Percentiles rank a stretch among this genome's conserved stretches.
Conservation (phyloP, 805 yeast species). For the Phaffomyces opuntiae region DNA sequence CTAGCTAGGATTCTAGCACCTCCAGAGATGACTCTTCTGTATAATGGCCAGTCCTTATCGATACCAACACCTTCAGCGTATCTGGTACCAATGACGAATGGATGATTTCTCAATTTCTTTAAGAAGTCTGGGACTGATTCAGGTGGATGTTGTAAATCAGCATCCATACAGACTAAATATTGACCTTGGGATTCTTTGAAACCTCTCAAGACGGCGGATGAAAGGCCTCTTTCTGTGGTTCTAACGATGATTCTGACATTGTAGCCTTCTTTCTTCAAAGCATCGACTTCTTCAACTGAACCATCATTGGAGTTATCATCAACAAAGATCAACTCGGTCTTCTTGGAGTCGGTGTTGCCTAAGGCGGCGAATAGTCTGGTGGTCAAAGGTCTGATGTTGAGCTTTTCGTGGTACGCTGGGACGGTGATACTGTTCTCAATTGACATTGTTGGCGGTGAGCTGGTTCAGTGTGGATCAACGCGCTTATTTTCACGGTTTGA, state of each 20-base stretch:
- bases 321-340: conserved; percentile 42
- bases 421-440: conserved; percentile 37
- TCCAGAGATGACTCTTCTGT: conserved; percentile 41
- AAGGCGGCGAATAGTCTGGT: conserved; percentile 42
- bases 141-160: conserved; percentile 48
- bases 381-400: conserved; percentile 42
- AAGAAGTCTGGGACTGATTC: conserved; percentile 41
- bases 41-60: conserved; percentile 47
- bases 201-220: conserved; percentile 44
- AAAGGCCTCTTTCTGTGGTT: conserved; percentile 42
- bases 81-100: conserved; percentile 44
- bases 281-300: conserved; percentile 44
- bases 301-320: conserved; percentile 48
- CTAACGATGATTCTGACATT: conserved; percentile 43
- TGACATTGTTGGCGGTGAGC: conserved; percentile 18
- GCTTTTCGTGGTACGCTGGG: conserved; percentile 45
- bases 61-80: conserved; percentile 50
- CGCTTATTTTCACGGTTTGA: neutral
- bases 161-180: conserved; percentile 45
- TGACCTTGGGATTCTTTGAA: conserved; percentile 41
- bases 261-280: conserved; percentile 36
- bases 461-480: too few relatives aligned
- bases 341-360: conserved; percentile 34
- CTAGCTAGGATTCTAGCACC: conserved; percentile 44
- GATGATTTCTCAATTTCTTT: conserved; percentile 31